phyloP scores from a whole-genome alignment of 106 monocot species.

The Dioscorea alata region DNA sequence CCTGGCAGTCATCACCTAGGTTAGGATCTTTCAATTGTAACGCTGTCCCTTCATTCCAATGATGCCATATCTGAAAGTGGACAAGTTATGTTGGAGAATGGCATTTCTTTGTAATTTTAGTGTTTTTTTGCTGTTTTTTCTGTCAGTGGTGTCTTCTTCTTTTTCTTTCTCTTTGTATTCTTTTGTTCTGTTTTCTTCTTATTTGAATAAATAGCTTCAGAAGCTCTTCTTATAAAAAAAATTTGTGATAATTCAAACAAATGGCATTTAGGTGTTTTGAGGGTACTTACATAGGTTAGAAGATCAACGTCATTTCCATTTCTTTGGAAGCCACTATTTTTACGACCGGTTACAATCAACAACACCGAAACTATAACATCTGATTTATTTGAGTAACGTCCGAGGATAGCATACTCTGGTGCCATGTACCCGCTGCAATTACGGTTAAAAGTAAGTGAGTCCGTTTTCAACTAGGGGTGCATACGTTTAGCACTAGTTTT shows the following conservation, averaged over 20 bases:
- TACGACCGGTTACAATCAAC: constrained; percentile 19
- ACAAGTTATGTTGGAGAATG: no score
- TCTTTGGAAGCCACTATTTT: constrained; percentile 4
- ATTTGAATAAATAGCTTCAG: no score
- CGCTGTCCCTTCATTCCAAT: neutral
- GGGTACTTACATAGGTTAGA: neutral
- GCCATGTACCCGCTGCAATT: constrained; percentile 33
- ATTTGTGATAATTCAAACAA: neutral
- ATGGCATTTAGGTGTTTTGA: neutral
- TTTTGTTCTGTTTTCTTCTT: no score
- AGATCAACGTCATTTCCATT: neutral
- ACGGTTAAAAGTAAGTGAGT: no score
- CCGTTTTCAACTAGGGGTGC: no score
- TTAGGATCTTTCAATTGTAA: neutral
- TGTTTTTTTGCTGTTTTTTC: no score
- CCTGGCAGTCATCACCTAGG: neutral
- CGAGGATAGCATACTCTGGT: constrained; percentile 23
- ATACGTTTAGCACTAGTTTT: no score
- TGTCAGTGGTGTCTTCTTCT: no score
- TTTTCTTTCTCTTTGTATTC: no score
- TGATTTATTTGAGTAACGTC: constrained; percentile 19
- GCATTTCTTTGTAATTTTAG: no score
- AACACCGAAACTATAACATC: constrained; percentile 33
- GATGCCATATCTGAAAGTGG: neutral
- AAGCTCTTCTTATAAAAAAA: no score